phyloP scores from a whole-genome alignment of 257 asterid genomes.

The Plantago major region DNA sequence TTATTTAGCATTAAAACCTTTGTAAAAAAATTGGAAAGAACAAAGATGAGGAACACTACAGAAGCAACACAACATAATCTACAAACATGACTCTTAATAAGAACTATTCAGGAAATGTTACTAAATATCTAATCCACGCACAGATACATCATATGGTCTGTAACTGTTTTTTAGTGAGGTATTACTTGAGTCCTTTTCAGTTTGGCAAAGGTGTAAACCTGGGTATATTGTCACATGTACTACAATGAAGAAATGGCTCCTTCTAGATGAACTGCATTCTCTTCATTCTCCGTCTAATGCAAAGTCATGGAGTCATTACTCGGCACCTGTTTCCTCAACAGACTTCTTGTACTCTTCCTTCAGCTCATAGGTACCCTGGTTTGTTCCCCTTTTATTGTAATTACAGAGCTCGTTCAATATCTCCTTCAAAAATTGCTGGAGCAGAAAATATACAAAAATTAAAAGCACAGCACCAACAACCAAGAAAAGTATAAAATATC shows the following conservation, averaged over 20 bases:
- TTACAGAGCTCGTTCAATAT: conserved; percentile 78
- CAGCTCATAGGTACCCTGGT: conserved; percentile 92
- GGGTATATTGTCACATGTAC: conserved; percentile 1
- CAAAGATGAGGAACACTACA: not conserved
- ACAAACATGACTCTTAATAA: conserved; percentile 6
- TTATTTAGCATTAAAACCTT: conserved; percentile 6
- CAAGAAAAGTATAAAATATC: not conserved
- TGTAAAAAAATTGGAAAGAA: conserved; percentile 10
- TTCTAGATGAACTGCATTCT: conserved; percentile 5
- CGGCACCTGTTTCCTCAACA: conserved; percentile 77
- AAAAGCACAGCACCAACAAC: not conserved
- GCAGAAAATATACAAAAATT: conserved; percentile 17
- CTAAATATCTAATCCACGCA: conserved; percentile 4
- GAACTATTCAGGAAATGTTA: conserved; percentile 4
- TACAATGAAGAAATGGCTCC: conserved; percentile 3
- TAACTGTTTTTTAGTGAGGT: conserved; percentile 1
- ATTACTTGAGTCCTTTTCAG: not conserved
- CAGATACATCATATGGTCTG: not conserved
- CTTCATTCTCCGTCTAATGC: conserved; percentile 24
- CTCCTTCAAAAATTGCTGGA: conserved; percentile 92
- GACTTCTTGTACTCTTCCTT: conserved; percentile 92
- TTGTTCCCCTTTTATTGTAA: conserved; percentile 85
- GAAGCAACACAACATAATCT: not conserved
- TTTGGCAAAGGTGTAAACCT: not conserved
- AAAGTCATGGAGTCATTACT: conserved; percentile 26